phyloP scores from a whole-genome alignment of 2,329 filamentous ascomycete genomes.

The Tolypocladium ophioglossoides region DNA sequence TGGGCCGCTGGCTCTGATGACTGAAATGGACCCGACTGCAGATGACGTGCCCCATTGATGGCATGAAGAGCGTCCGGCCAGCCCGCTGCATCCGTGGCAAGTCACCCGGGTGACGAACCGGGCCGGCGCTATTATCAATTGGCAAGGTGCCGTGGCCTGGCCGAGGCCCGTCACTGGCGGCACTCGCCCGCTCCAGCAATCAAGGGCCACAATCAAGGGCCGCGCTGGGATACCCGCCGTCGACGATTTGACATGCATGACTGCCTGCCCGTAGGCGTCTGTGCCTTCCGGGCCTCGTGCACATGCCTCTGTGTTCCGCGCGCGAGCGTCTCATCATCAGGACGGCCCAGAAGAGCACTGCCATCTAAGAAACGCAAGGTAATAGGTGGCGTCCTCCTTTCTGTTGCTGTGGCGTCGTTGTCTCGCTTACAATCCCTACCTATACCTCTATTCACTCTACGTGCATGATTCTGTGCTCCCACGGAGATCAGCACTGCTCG shows the following conservation, averaged over 20 bases:
- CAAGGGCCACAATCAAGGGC: no score
- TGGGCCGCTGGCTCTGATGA: not conserved
- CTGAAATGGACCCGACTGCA: not conserved
- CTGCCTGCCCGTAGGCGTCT: not conserved
- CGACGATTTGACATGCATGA: not conserved
- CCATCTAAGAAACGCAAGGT: no score
- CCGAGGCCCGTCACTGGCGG: no score
- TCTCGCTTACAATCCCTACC: not conserved
- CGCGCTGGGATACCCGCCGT: not conserved
- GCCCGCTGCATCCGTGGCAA: not conserved
- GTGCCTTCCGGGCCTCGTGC: not conserved
- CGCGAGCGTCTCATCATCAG: not conserved
- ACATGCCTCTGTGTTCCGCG: not conserved
- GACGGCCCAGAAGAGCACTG: not conserved
- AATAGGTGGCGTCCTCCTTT: not conserved
- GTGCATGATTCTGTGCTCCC: not conserved
- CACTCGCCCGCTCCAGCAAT: not conserved
- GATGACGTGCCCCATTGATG: not conserved
- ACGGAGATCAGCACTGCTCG: not conserved
- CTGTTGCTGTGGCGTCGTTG: not conserved
- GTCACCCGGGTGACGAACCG: not conserved
- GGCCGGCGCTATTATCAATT: not conserved
- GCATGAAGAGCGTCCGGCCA: not conserved
- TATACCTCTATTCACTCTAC: no score
- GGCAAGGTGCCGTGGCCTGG: no score